phyloP scores from a whole-genome alignment of 495 filamentous ascomycete genomes.

The Hypoxylon cercidicola region DNA sequence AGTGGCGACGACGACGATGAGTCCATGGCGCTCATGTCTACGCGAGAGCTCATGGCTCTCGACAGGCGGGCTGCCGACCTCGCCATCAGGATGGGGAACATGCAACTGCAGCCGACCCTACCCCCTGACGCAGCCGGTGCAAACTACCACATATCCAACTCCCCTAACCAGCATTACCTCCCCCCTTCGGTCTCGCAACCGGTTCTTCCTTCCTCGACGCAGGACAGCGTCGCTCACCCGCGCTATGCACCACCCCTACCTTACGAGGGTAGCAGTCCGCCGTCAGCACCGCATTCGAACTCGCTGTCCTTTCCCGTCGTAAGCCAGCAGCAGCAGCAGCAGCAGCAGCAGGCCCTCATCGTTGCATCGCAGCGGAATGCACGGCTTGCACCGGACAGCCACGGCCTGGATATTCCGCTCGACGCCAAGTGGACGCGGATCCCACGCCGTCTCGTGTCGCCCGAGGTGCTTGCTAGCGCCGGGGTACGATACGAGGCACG shows the following conservation, averaged over 20 bases:
- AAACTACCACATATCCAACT: constrained; percentile 34
- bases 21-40: constrained; percentile 55
- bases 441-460: constrained; percentile 70
- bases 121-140: constrained; percentile 33
- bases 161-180: constrained; percentile 20
- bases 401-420: constrained; percentile 69
- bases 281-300: constrained; percentile 16
- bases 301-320: constrained; percentile 8
- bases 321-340: constrained; percentile 21
- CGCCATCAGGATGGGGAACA: constrained; percentile 44
- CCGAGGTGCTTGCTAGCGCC: constrained; percentile 71
- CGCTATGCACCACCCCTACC: constrained; percentile 48
- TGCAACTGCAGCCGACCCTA: constrained; percentile 39
- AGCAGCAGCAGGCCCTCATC: constrained; percentile 16
- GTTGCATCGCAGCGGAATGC: constrained; percentile 14
- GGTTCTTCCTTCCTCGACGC: constrained; percentile 26
- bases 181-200: constrained; percentile 45
- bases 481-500: constrained; percentile 76
- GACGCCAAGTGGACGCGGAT: constrained; percentile 80
- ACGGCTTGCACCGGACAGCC: constrained; percentile 59
- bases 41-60: constrained; percentile 55
- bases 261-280: constrained; percentile 20
- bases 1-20: constrained; percentile 45
- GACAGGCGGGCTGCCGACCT: constrained; percentile 48
- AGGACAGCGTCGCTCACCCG: constrained; percentile 25